Evolutionary conservation across 768 basidiomycete genomes (phyloP), one percentile per base, ranked within the genome.

Genomic region (Mycena galopus): DNA sequence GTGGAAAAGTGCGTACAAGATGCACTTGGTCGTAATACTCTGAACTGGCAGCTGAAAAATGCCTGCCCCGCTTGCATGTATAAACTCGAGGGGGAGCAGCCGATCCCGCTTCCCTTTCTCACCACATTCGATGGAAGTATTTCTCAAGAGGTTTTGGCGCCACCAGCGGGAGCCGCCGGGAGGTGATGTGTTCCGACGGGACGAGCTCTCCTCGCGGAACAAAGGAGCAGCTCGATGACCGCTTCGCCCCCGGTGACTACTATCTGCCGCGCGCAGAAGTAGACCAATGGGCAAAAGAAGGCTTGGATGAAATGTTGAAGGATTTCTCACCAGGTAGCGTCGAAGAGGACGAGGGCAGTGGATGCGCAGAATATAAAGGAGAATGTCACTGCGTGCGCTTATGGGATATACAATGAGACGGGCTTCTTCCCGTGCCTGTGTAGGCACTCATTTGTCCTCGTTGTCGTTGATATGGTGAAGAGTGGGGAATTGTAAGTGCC

Each of bases 41-140:
- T 14, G 39, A 17, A 42, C 16, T 42, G 39, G 39, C 39, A 14
- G 39, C 16, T 42, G 11, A 42, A 42, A 14, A 42, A 42, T 17
- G 39, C 39, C 9, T 87, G 86, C 72, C 81, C 81, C 0, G 69
- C 83, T 1, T 86, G 86, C 72, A 62, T 67, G 12, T 84, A 85
- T 57, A 74, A 35, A 12, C 33, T 35, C 33, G 33, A 35, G 33
- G 33, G 33, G 7, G 33, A 35, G 33, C 6, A 6, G 12, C 33
- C 33, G 7, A 35, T 35, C 33, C 33, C 33, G 7, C 33, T 35
- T 12, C 33, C 33, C 33, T 35, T 35, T 35, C 33, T 35, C 33
- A 12, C 33, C 33, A 35, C 33, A 6, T 35, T 6, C 33, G 33
- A 35, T 12, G 33, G 33, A 6, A 35, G 12, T 12, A 35, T 6